These are phyloP conservation scores for Salix purpurea DNA, from an alignment of 345 rosid genomes.

Conservation along the genomic window DNA sequence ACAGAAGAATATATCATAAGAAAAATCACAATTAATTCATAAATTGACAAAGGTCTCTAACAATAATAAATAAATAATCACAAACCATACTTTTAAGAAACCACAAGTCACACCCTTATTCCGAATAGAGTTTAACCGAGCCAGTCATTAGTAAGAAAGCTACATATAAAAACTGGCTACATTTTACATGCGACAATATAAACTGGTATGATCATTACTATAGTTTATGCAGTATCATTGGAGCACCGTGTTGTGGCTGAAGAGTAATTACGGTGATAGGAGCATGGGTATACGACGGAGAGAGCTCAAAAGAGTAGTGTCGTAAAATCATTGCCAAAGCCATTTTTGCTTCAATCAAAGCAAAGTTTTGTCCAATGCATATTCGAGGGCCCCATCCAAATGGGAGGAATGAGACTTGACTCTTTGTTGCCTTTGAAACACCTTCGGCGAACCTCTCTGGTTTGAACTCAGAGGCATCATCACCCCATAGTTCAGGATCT, in stretches of 20 bases:
- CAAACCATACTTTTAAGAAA: too few species aligned
- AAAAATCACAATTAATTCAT: too few species aligned
- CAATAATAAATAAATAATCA: too few species aligned
- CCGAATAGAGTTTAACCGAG: too few species aligned
- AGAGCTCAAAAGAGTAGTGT: slow-evolving; percentile 37
- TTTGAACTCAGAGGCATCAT: slow-evolving; percentile 35
- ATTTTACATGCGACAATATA: too few species aligned
- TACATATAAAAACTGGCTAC: too few species aligned
- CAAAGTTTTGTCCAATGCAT: slow-evolving; percentile 45
- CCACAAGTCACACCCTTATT: too few species aligned
- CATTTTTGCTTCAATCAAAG: slow-evolving; percentile 51
- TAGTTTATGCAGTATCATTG: slow-evolving; percentile 28
- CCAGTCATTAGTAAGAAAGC: too few species aligned
- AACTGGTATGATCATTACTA: too few species aligned
- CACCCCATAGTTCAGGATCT: slow-evolving; percentile 16
- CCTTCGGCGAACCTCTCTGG: slow-evolving; percentile 49
- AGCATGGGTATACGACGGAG: slow-evolving; percentile 51
- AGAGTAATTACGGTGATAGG: slow-evolving; percentile 42
- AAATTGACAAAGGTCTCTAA: too few species aligned
- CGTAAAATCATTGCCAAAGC: slow-evolving; percentile 51
- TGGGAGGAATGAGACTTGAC: slow-evolving; percentile 28
- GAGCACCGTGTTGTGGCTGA: slow-evolving; percentile 57
- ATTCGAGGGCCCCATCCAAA: slow-evolving; percentile 46
- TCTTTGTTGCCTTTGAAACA: slow-evolving; percentile 33
- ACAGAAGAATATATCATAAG: too few species aligned